phyloP scores from a whole-genome alignment of 176 grass and related monocot species.

The Otatea glauca region DNA sequence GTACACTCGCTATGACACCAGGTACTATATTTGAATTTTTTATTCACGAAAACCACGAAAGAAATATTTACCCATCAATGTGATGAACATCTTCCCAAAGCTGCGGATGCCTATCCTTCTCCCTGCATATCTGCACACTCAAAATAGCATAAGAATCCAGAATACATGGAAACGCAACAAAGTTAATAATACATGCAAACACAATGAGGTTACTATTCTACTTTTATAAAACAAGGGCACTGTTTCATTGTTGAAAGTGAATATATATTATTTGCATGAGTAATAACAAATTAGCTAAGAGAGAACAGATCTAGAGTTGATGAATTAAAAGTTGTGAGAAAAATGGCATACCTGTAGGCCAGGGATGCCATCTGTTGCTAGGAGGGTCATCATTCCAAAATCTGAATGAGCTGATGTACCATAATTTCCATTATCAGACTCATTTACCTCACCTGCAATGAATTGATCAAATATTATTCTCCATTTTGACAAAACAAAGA shows the following conservation, averaged over 20 bases:
- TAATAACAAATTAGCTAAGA: background rate
- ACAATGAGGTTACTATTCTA: background rate
- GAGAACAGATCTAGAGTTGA: background rate
- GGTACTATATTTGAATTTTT: too few species aligned
- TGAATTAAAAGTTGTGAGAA: background rate
- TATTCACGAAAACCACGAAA: too few species aligned
- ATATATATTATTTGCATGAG: background rate
- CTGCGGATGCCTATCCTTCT: too few species aligned
- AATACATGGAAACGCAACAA: background rate
- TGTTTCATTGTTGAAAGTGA: background rate
- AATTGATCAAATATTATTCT: background rate
- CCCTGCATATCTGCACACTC: too few species aligned
- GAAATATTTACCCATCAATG: too few species aligned
- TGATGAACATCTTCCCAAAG: too few species aligned
- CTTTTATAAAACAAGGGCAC: background rate
- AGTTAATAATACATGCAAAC: too few species aligned
- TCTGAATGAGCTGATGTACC: slow-evolving; percentile 84
- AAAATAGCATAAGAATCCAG: background rate
- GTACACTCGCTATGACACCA: too few species aligned
- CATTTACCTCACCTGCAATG: slow-evolving; percentile 45
- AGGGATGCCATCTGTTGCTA: slow-evolving; percentile 70
- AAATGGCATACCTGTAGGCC: slow-evolving; percentile 60
- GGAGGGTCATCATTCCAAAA: slow-evolving; percentile 72
- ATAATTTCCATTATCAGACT: slow-evolving; percentile 60
- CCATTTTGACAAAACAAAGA: background rate